A percentile compares a stretch with the other conserved stretches of the same genome.
These are phyloP conservation scores for Arthromyces matolae DNA, from an alignment of 768 basidiomycete genomes.

Conservation along the genomic window DNA sequence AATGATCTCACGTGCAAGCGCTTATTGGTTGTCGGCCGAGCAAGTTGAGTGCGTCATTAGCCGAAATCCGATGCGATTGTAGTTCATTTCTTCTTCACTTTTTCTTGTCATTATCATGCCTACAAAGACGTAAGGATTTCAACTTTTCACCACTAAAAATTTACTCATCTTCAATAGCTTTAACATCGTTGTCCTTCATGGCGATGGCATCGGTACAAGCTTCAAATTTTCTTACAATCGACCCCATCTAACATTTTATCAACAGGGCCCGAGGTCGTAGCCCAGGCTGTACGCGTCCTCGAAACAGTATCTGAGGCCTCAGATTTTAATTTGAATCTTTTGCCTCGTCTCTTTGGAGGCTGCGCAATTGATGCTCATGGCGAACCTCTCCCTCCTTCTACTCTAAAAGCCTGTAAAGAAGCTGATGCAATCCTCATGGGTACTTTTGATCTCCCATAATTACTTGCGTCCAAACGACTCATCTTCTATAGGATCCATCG, in stretches of 20 bases:
- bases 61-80: conserved; percentile 13
- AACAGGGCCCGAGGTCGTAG: conserved; percentile 84
- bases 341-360: conserved; percentile 83
- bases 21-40: no score
- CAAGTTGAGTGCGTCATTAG: conserved; percentile 9
- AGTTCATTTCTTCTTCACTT: conserved; percentile 4
- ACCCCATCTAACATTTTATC: conserved; percentile 1
- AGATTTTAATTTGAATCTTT: conserved; percentile 70
- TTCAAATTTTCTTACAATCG: neutral
- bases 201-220: conserved; percentile 88
- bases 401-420: conserved; percentile 83
- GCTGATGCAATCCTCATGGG: conserved; percentile 98
- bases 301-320: conserved; percentile 58
- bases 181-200: conserved; percentile 85
- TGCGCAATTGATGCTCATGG: conserved; percentile 86
- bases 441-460: conserved; percentile 30
- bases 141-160: neutral
- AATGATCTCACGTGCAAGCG: conserved; percentile 16
- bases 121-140: conserved; percentile 42
- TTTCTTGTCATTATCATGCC: conserved; percentile 29
- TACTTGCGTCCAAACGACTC: neutral
- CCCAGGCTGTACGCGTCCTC: conserved; percentile 81
- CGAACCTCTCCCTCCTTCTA: conserved; percentile 80
- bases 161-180: conserved; percentile 47
- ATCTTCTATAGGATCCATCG: conserved; percentile 82